Evolutionary conservation across 2,329 filamentous ascomycete genomes (phyloP).

Genomic region (Graphium sp.): DNA sequence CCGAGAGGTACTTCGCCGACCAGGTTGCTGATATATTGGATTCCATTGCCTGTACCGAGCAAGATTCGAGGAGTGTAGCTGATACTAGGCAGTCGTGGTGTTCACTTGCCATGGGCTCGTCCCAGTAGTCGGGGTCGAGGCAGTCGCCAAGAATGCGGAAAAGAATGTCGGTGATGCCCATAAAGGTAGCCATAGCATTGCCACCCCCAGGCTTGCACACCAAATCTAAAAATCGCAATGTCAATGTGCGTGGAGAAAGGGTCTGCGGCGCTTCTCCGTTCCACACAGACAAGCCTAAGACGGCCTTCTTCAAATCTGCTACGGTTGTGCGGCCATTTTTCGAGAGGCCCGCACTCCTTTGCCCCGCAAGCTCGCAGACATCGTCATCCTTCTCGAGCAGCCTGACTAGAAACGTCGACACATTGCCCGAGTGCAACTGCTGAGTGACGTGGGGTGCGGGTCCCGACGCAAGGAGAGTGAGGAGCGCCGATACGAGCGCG

Average conservation of each 20-base stretch:
- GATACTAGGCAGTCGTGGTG: slow-evolving; percentile 9
- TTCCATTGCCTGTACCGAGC: slow-evolving; percentile 29
- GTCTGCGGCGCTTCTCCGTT: slow-evolving; percentile 26
- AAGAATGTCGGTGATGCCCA: slow-evolving; percentile 6
- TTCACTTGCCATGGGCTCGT: slow-evolving; percentile 4
- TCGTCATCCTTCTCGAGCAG: slow-evolving; percentile 37
- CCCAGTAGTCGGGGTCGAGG: slow-evolving; percentile 4
- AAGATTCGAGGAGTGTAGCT: slow-evolving; percentile 34
- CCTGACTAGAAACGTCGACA: slow-evolving; percentile 34
- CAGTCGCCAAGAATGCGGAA: slow-evolving; percentile 7
- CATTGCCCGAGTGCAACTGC: slow-evolving; percentile 35
- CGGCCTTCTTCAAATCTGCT: slow-evolving; percentile 29
- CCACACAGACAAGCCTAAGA: slow-evolving; percentile 44
- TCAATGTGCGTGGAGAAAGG: slow-evolving; percentile 46
- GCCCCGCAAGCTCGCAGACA: slow-evolving; percentile 42
- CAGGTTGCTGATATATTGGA: no score
- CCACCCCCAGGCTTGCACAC: slow-evolving; percentile 6
- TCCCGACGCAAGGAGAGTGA: slow-evolving; percentile 44
- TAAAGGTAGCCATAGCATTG: slow-evolving; percentile 5
- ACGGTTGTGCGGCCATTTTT: slow-evolving; percentile 43
- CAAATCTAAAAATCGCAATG: slow-evolving; percentile 19
- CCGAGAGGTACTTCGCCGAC: no score
- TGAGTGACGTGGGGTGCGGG: slow-evolving; percentile 40
- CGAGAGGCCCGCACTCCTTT: slow-evolving; percentile 53
- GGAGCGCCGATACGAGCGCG: slow-evolving; percentile 43